phyloP scores from a whole-genome alignment of 2,329 filamentous ascomycete species.

The Achaetomium macrosporum region DNA sequence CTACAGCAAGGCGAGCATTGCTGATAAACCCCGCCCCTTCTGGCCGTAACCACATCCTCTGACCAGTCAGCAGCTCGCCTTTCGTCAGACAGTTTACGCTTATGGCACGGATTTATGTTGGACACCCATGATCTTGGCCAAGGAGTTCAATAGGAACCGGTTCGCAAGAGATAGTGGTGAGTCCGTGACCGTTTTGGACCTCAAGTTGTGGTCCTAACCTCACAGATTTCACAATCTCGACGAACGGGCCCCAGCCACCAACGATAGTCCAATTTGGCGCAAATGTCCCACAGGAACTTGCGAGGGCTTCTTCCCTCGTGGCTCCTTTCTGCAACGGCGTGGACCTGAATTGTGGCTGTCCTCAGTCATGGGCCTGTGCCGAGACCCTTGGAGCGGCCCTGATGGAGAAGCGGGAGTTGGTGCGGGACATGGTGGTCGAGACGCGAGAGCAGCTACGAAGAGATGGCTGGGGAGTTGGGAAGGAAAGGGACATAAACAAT shows the following conservation, averaged over 20 bases:
- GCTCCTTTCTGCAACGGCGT: slow-evolving; percentile 58
- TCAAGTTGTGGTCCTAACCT: background rate
- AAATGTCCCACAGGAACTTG: slow-evolving; percentile 55
- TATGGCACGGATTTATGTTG: slow-evolving; percentile 63
- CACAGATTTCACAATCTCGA: slow-evolving; percentile 56
- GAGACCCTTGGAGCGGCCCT: slow-evolving; percentile 63
- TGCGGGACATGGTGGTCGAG: slow-evolving; percentile 58
- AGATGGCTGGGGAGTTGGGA: slow-evolving; percentile 49
- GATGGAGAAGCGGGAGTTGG: slow-evolving; percentile 59
- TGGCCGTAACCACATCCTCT: background rate
- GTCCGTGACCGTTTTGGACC: slow-evolving; percentile 9
- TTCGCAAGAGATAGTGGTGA: slow-evolving; percentile 56
- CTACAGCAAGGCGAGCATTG: slow-evolving; percentile 49
- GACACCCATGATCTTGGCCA: slow-evolving; percentile 67
- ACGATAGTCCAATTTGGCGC: slow-evolving; percentile 65
- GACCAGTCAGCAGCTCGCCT: slow-evolving; percentile 50
- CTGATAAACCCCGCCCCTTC: background rate
- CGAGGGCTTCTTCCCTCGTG: slow-evolving; percentile 56
- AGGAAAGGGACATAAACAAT: slow-evolving; percentile 38
- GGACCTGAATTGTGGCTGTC: slow-evolving; percentile 68
- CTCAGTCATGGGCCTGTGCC: slow-evolving; percentile 66
- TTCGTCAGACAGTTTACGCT: slow-evolving; percentile 59
- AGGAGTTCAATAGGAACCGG: slow-evolving; percentile 59
- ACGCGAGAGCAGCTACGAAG: slow-evolving; percentile 46
- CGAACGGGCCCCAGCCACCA: slow-evolving; percentile 45